phyloP scores from a whole-genome alignment of 2,329 filamentous ascomycete genomes.

The Pleoardoris graminearum region DNA sequence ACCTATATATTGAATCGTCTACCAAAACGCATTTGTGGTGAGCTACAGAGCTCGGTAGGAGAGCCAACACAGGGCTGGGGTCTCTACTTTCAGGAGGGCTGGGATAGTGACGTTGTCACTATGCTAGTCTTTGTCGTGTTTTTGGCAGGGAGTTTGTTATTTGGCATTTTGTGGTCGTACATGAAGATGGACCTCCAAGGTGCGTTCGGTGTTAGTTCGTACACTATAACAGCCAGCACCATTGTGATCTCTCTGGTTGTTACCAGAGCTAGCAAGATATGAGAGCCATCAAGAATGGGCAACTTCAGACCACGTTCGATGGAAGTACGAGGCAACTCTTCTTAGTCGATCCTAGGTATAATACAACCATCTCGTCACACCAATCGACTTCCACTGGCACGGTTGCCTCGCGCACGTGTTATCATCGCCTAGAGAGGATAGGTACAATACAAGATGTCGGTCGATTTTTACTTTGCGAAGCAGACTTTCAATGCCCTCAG shows the following conservation, averaged over 20 bases:
- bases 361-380: too few relatives aligned
- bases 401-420: too few relatives aligned
- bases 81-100: conserved; percentile 29
- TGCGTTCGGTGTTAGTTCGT: conserved; percentile 10
- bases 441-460: too few relatives aligned
- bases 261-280: conserved; percentile 6
- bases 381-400: too few relatives aligned
- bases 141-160: conserved; percentile 22
- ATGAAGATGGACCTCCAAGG: conserved; percentile 27
- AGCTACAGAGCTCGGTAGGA: conserved; percentile 19
- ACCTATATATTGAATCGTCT: conserved; percentile 26
- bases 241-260: conserved; percentile 1
- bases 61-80: conserved; percentile 33
- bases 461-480: too few relatives aligned
- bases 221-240: conserved; percentile 1
- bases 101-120: conserved; percentile 21
- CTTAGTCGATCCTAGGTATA: too few relatives aligned
- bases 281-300: neutral
- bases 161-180: conserved; percentile 27
- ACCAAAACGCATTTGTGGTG: conserved; percentile 25
- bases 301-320: too few relatives aligned
- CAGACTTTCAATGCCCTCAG: too few relatives aligned
- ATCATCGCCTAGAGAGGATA: too few relatives aligned
- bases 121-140: conserved; percentile 20
- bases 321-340: too few relatives aligned